Evolutionary conservation across 2,329 filamentous ascomycete species (phyloP).

Genomic region (Penicillium hesseltinei): DNA sequence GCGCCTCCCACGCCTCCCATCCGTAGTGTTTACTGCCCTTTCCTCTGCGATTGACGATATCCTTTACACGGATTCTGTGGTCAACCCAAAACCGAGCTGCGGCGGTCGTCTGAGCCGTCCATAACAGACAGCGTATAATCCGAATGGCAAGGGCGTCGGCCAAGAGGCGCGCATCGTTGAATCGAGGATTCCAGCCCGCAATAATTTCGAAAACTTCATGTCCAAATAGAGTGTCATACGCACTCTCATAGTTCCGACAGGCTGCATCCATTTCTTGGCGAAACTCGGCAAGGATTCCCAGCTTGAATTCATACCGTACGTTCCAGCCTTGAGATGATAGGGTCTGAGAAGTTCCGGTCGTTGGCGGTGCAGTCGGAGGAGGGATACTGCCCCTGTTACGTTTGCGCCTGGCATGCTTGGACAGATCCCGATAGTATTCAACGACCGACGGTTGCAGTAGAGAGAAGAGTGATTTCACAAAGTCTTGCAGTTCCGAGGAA

Average conservation of each 20-base stretch:
- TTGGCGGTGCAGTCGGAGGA: conserved; percentile 77
- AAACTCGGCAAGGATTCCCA: conserved; percentile 87
- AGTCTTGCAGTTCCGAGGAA: conserved; percentile 67
- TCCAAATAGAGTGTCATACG: conserved; percentile 79
- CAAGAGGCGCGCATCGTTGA: conserved; percentile 87
- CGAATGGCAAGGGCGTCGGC: conserved; percentile 80
- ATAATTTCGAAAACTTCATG: conserved; percentile 84
- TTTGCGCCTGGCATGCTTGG: conserved; percentile 89
- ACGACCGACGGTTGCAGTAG: conserved; percentile 71
- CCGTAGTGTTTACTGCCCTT: conserved; percentile 86
- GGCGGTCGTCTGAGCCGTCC: conserved; percentile 72
- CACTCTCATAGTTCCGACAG: conserved; percentile 78
- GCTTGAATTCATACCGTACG: conserved; percentile 91
- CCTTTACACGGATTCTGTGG: conserved; percentile 71
- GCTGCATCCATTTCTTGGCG: conserved; percentile 89
- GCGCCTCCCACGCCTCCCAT: conserved; percentile 89
- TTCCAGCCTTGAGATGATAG: conserved; percentile 87
- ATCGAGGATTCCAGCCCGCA: conserved; percentile 83
- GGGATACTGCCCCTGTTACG: conserved; percentile 74
- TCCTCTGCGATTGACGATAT: conserved; percentile 77
- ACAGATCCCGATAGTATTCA: conserved; percentile 91
- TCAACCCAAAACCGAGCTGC: conserved; percentile 77
- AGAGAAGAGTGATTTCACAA: conserved; percentile 69
- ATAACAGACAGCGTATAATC: conserved; percentile 76
- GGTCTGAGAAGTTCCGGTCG: conserved; percentile 78